Percentiles rank a stretch among this genome's conserved stretches.
These are phyloP conservation scores for Yamadazyma triangularis DNA, from an alignment of 1,139 yeast species.

Conservation along the genomic window DNA sequence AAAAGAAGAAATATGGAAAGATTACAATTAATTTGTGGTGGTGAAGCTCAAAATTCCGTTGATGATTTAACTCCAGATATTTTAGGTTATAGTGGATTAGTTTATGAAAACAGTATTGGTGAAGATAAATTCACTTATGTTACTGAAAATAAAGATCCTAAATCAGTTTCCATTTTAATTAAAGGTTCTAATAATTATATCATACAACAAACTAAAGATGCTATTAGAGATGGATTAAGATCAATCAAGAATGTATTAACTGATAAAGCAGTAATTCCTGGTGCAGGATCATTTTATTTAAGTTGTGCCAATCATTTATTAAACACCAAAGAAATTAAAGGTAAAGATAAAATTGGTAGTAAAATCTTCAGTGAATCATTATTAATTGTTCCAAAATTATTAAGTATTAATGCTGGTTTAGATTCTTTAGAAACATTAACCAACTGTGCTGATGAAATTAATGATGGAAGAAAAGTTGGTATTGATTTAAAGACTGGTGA, in stretches of 20 bases:
- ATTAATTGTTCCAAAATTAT: conserved; percentile 86
- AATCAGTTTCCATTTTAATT: conserved; percentile 85
- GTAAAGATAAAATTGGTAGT: conserved; percentile 85
- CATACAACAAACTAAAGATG: conserved; percentile 90
- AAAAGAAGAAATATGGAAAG: conserved; percentile 99
- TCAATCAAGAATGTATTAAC: conserved; percentile 89
- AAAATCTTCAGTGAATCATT: conserved; percentile 92
- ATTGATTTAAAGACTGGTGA: conserved; percentile 89
- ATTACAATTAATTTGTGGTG: conserved; percentile 92
- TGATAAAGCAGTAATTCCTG: conserved; percentile 86
- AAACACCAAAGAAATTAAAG: conserved; percentile 59
- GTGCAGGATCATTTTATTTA: conserved; percentile 94
- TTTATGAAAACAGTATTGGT: conserved; percentile 89
- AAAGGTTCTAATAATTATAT: conserved; percentile 91
- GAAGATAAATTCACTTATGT: conserved; percentile 97
- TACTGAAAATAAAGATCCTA: conserved; percentile 88
- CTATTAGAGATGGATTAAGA: conserved; percentile 93
- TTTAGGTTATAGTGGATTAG: conserved; percentile 89
- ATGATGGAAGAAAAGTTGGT: conserved; percentile 81
- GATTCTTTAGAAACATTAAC: conserved; percentile 89
- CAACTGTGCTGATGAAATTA: conserved; percentile 84
- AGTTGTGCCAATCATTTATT: conserved; percentile 70
- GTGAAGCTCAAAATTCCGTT: conserved; percentile 97
- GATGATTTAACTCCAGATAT: conserved; percentile 84
- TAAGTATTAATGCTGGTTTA: conserved; percentile 88